Conservation (phyloP, 2,329 filamentous ascomycete genomes). For the Colletotrichum musicola region DNA sequence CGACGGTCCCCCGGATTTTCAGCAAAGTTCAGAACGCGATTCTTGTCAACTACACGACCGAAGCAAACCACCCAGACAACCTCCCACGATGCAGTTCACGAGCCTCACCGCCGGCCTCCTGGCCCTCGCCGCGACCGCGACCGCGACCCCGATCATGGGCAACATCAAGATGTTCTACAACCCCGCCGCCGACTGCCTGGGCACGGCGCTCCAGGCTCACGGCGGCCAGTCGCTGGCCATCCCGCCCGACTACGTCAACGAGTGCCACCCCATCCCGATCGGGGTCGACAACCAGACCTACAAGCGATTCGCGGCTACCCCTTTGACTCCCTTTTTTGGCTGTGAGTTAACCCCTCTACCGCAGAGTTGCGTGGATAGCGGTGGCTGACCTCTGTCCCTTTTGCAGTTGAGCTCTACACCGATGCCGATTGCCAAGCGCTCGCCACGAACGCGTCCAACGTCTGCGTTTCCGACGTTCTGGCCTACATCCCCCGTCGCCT, state of each 20-base stretch:
- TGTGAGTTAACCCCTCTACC: neutral
- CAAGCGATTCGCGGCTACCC: constrained; percentile 24
- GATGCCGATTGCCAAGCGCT: constrained; percentile 22
- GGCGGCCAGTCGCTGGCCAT: constrained; percentile 19
- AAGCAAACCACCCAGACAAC: neutral
- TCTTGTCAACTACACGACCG: neutral
- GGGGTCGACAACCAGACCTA: constrained; percentile 20
- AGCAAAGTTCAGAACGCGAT: neutral
- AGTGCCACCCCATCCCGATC: constrained; percentile 5
- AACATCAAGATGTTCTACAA: constrained; percentile 35
- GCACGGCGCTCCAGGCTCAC: neutral
- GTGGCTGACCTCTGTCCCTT: neutral
- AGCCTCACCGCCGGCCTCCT: constrained; percentile 14
- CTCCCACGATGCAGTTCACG: constrained; percentile 18
- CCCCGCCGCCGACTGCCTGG: constrained; percentile 10
- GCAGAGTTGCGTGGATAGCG: neutral
- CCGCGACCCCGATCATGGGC: constrained; percentile 23
- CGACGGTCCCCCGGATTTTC: no score
- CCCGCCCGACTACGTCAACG: neutral
- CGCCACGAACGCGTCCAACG: constrained; percentile 21
- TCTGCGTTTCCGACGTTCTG: constrained; percentile 27
- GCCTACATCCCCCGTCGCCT: constrained; percentile 28
- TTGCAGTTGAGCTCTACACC: constrained; percentile 26
- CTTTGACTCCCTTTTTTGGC: constrained; percentile 1
- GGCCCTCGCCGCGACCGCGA: constrained; percentile 22